Conservation (phyloP, 192 early-diverging fungal species). For the Umbelopsis vinacea region DNA sequence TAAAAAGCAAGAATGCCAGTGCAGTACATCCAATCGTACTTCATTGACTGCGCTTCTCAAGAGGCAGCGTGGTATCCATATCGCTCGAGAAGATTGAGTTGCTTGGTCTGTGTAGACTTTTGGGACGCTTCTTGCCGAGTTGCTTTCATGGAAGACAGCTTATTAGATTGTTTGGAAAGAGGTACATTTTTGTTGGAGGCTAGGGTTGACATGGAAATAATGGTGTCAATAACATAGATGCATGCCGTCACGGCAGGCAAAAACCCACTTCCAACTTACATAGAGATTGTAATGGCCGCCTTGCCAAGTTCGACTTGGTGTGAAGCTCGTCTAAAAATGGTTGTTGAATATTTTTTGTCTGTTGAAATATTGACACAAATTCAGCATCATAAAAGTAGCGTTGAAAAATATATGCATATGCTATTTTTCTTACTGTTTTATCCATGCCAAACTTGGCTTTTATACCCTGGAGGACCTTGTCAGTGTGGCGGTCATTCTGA, state of each 20-base stretch:
- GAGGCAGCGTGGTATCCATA: slow-evolving; percentile 4
- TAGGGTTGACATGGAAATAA: neutral
- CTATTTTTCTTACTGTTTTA: neutral
- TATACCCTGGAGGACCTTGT: slow-evolving; percentile 8
- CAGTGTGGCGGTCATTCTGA: neutral
- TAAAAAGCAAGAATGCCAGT: too few species aligned
- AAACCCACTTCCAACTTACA: neutral
- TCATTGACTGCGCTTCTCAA: neutral
- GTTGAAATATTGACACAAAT: too few species aligned
- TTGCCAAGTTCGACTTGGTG: neutral
- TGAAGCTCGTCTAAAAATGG: slow-evolving; percentile 2
- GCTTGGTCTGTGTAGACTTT: neutral
- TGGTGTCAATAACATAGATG: neutral
- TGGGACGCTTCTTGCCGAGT: neutral
- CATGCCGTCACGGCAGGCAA: too few species aligned
- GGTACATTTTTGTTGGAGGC: neutral
- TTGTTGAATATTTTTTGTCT: neutral
- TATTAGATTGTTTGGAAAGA: neutral
- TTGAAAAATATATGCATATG: neutral
- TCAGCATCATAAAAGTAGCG: too few species aligned
- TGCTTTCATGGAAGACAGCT: neutral
- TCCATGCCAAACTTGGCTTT: neutral
- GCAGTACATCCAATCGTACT: too few species aligned
- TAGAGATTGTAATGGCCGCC: slow-evolving; percentile 8
- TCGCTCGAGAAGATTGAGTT: slow-evolving; percentile 5